phyloP scores from a whole-genome alignment of 148 eudicot species.

The Linanthus parryae region DNA sequence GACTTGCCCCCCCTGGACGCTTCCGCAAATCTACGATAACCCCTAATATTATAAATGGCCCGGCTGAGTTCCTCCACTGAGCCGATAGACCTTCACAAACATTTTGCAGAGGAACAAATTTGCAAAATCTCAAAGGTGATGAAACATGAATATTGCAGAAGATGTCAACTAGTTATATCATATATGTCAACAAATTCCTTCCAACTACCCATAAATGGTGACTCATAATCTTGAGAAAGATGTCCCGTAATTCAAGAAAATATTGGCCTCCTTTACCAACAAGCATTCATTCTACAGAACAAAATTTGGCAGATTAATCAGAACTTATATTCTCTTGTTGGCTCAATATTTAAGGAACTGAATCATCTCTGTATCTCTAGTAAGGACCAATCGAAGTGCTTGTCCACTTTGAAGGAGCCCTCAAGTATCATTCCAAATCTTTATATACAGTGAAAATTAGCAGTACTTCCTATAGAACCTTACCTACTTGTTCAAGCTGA shows the following conservation, averaged over 20 bases:
- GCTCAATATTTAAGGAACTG: not conserved
- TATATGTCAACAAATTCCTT: not conserved
- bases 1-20: too few relatives aligned
- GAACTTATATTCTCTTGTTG: not conserved
- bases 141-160: too few relatives aligned
- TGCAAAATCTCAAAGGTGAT: too few relatives aligned
- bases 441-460: not conserved
- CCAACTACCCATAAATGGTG: not conserved
- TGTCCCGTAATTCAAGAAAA: not conserved
- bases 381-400: not conserved
- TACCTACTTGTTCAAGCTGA: slow-evolving; percentile 43
- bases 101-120: too few relatives aligned
- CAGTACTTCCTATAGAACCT: slow-evolving; percentile 11
- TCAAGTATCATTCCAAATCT: slow-evolving; percentile 1
- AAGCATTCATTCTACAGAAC: not conserved
- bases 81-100: too few relatives aligned
- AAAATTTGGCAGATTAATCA: not conserved
- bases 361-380: not conserved
- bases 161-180: too few relatives aligned
- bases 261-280: not conserved
- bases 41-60: too few relatives aligned
- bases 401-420: not conserved
- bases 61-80: too few relatives aligned
- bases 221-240: not conserved
- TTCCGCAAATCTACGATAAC: too few relatives aligned